These are phyloP conservation scores for Auriscalpium microsporum DNA, from an alignment of 768 basidiomycete species.

Conservation along the genomic window DNA sequence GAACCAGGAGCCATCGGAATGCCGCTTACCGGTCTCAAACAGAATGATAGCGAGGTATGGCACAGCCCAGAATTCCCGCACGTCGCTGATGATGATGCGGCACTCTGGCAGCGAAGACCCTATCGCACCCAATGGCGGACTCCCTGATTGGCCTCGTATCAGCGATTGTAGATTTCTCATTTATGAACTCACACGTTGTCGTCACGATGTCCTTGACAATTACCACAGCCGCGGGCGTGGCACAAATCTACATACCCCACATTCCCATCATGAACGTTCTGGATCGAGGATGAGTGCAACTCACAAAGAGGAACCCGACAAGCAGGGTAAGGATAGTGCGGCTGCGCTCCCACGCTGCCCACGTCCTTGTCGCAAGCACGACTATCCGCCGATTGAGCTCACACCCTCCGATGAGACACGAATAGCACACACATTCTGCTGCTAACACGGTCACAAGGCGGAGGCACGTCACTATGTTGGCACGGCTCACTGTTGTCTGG, in stretches of 20 bases:
- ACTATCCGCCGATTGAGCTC: conserved; percentile 6
- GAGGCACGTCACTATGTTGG: neutral
- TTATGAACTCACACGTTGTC: neutral
- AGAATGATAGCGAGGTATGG: conserved; percentile 1
- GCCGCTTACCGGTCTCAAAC: conserved; percentile 6
- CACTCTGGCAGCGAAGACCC: neutral
- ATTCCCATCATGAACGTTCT: too few relatives aligned
- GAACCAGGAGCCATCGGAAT: neutral
- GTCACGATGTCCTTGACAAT: neutral
- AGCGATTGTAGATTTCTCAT: too few relatives aligned
- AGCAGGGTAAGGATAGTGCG: conserved; percentile 5
- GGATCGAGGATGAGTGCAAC: neutral
- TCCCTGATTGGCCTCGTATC: too few relatives aligned
- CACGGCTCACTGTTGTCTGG: neutral
- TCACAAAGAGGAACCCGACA: neutral
- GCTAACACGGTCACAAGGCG: neutral
- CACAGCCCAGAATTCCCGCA: neutral
- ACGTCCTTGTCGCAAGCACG: conserved; percentile 20
- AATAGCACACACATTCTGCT: conserved; percentile 1
- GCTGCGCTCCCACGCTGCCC: conserved; percentile 22
- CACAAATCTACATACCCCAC: neutral
- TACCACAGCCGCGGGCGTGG: neutral
- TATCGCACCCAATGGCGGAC: too few relatives aligned
- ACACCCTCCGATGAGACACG: neutral
- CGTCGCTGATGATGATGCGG: neutral